Percentiles rank a stretch among this genome's conserved stretches.
Conservation (phyloP, 1,284 basidiomycete species). For the Irpex lacteus region DNA sequence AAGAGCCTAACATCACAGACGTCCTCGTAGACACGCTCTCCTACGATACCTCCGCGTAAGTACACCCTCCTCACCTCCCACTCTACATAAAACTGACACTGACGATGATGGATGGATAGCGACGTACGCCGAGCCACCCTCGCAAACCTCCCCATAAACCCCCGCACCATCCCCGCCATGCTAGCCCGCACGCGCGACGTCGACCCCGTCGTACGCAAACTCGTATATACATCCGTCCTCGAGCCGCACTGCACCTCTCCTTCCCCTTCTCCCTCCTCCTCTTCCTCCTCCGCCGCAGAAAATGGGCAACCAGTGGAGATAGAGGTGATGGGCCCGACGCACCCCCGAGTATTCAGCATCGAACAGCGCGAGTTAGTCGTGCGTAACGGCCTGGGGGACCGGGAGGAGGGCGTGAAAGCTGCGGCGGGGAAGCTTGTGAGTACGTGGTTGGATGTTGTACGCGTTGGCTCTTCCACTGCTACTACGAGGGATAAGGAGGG, state of each 20-base stretch:
- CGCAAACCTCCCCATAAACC: slow-evolving; percentile 71
- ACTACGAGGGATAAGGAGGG: no score
- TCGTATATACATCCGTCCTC: slow-evolving; percentile 76
- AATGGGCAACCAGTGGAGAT: slow-evolving; percentile 4
- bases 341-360: slow-evolving; percentile 70
- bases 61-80: no score
- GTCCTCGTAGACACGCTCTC: slow-evolving; percentile 73
- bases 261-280: no score
- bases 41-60: slow-evolving; percentile 79
- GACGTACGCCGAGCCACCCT: slow-evolving; percentile 91
- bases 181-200: slow-evolving; percentile 84
- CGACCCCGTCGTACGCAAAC: slow-evolving; percentile 79
- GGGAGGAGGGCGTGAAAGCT: slow-evolving; percentile 79
- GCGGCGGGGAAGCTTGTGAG: slow-evolving; percentile 79
- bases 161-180: slow-evolving; percentile 62
- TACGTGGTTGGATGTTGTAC: slow-evolving; percentile 67
- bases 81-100: no score
- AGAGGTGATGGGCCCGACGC: slow-evolving; percentile 43
- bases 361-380: slow-evolving; percentile 79
- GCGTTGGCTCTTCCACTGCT: no score
- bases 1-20: slow-evolving; percentile 63
- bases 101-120: slow-evolving; percentile 36
- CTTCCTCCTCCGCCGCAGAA: no score
- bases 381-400: slow-evolving; percentile 83
- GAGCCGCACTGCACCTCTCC: slow-evolving; percentile 26